A percentile compares a stretch with the other conserved stretches of the same genome.
phyloP scores from a whole-genome alignment of 1,284 basidiomycete species.

The Cronartium quercuum region DNA sequence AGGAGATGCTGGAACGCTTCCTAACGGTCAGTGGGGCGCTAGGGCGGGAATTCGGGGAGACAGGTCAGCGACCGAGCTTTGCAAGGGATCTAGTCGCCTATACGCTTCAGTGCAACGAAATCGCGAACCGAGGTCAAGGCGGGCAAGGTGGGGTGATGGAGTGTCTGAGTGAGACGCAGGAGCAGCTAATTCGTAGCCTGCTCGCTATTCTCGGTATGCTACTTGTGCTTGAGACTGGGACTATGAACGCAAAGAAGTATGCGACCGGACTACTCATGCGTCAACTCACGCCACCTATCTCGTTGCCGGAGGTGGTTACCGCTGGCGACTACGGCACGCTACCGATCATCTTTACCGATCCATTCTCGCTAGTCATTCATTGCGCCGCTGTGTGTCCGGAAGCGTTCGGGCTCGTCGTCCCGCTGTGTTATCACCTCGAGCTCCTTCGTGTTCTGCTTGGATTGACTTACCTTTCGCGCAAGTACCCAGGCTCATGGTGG shows the following conservation, averaged over 20 bases:
- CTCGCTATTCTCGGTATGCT: conserved; percentile 64
- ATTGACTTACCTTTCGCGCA: conserved; percentile 49
- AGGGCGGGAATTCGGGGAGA: conserved; percentile 44
- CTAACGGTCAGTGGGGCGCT: conserved; percentile 47
- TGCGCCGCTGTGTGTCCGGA: conserved; percentile 80
- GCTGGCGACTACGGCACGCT: not conserved
- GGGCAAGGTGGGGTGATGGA: conserved; percentile 59
- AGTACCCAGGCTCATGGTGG: conserved; percentile 24
- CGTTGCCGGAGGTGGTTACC: conserved; percentile 42
- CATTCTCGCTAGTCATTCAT: conserved; percentile 78
- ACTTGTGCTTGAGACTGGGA: conserved; percentile 44
- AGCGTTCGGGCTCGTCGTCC: conserved; percentile 73
- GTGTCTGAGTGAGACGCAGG: conserved; percentile 68
- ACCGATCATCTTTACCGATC: conserved; percentile 72
- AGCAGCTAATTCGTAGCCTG: conserved; percentile 68
- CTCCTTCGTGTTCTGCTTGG: conserved; percentile 76
- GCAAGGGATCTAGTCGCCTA: conserved; percentile 86
- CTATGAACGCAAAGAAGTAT: conserved; percentile 25
- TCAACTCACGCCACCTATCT: conserved; percentile 66
- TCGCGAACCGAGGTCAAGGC: conserved; percentile 62
- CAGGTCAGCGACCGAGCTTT: conserved; percentile 58
- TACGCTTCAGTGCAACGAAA: conserved; percentile 74
- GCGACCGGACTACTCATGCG: conserved; percentile 60
- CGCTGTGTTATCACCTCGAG: conserved; percentile 79
- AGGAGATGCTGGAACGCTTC: conserved; percentile 41